Conservation (phyloP, 2,329 filamentous ascomycete species). For the Macroventuria anomochaeta region DNA sequence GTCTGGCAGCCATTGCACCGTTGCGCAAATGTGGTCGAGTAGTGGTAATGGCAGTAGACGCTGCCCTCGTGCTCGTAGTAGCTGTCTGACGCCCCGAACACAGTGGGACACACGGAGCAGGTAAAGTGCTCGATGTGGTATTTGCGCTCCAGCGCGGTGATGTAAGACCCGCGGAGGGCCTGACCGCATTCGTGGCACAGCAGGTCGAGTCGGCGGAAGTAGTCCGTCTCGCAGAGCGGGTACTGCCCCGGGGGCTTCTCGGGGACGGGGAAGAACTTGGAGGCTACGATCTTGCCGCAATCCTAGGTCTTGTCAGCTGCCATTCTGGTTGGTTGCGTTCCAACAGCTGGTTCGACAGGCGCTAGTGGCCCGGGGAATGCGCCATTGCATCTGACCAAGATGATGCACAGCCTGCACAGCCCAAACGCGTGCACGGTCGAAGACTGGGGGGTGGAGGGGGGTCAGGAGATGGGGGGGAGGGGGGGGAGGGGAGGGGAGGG, state of each 20-base stretch:
- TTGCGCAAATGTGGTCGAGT: constrained; percentile 96
- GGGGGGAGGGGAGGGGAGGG: neutral
- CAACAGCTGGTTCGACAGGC: too few species aligned
- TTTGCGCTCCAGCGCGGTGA: constrained; percentile 95
- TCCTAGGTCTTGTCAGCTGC: constrained; percentile 66
- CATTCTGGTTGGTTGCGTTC: too few species aligned
- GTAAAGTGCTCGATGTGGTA: constrained; percentile 98
- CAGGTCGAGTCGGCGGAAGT: constrained; percentile 89
- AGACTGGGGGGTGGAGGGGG: too few species aligned
- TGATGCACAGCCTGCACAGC: too few species aligned
- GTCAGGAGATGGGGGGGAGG: neutral
- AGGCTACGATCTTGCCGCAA: constrained; percentile 94
- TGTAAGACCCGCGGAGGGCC: constrained; percentile 93
- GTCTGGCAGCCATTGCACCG: constrained; percentile 96
- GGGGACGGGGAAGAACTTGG: constrained; percentile 97
- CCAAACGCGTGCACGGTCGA: too few species aligned
- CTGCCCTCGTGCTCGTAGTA: constrained; percentile 98
- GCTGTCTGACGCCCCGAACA: constrained; percentile 98
- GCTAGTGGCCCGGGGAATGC: too few species aligned
- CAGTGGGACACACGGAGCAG: constrained; percentile 92
- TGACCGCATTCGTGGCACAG: constrained; percentile 92
- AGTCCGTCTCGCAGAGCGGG: constrained; percentile 94
- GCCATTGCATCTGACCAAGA: too few species aligned
- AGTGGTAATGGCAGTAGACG: constrained; percentile 98
- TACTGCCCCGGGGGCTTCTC: constrained; percentile 90